These are phyloP conservation scores for Epichloe bromicola DNA, from an alignment of 2,329 filamentous ascomycete species.

Conservation along the genomic window DNA sequence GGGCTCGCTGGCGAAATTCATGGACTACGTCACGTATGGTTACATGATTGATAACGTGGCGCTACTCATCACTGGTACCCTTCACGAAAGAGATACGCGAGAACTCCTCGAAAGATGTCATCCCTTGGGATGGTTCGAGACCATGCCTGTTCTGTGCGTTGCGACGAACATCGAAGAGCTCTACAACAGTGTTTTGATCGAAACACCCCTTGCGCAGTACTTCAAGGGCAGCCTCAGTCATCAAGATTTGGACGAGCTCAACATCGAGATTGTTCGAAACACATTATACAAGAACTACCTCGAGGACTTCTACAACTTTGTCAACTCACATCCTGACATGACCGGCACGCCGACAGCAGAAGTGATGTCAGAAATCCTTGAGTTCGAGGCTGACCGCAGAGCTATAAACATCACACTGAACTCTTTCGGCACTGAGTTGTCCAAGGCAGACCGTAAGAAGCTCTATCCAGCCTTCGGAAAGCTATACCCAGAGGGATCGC, in stretches of 20 bases:
- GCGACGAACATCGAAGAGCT: constrained; percentile 97
- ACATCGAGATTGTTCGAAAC: constrained; percentile 98
- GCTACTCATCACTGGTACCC: constrained; percentile 89
- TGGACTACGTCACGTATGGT: constrained; percentile 96
- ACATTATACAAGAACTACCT: constrained; percentile 99
- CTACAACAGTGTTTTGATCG: constrained; percentile 94
- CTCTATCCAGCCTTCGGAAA: constrained; percentile 86
- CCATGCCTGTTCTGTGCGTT: constrained; percentile 93
- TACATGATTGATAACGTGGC: constrained; percentile 99
- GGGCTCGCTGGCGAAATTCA: constrained; percentile 83
- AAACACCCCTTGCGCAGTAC: constrained; percentile 89
- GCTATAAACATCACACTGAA: constrained; percentile 99
- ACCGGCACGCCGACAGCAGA: constrained; percentile 79
- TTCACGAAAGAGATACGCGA: constrained; percentile 92
- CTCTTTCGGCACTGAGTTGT: constrained; percentile 92
- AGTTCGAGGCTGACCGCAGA: constrained; percentile 92
- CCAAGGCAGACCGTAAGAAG: constrained; percentile 89
- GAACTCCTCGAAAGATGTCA: constrained; percentile 94
- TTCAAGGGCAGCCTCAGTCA: constrained; percentile 96
- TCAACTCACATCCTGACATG: constrained; percentile 81
- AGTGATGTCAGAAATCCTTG: constrained; percentile 89
- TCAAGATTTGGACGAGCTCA: constrained; percentile 94
- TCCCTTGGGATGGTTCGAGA: constrained; percentile 96
- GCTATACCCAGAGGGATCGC: constrained; percentile 82
- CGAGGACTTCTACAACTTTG: constrained; percentile 91